Percentiles rank a stretch among this genome's conserved stretches.
Evolutionary conservation across 768 basidiomycete species (phyloP).

Genomic region (Serendipita indica): DNA sequence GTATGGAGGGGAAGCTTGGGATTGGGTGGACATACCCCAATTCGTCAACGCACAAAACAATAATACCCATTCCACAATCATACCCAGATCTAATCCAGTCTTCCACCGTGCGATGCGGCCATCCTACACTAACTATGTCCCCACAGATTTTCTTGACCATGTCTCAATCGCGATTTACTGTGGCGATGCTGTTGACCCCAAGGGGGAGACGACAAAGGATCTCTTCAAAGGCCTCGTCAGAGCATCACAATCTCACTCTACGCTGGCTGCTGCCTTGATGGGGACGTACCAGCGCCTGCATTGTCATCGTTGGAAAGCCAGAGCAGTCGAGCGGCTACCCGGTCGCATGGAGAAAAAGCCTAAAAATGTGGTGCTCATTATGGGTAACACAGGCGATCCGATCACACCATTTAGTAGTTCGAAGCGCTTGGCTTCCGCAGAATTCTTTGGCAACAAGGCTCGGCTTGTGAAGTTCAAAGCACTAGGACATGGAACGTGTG

Average conservation of each 20-base stretch:
- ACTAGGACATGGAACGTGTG: not conserved
- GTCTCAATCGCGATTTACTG: not conserved
- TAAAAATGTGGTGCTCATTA: not conserved
- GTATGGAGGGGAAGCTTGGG: not conserved
- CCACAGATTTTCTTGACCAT: not conserved
- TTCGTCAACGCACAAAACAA: not conserved
- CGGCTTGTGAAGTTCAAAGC: not conserved
- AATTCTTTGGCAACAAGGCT: not conserved
- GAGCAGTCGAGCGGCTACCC: not conserved
- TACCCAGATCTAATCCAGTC: too few species aligned
- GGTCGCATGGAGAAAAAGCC: not conserved
- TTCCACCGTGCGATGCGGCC: too few species aligned
- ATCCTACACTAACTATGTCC: not conserved
- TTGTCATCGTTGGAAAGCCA: not conserved
- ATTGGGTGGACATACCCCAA: not conserved
- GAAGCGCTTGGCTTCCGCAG: not conserved
- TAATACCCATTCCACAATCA: not conserved
- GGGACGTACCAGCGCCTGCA: not conserved
- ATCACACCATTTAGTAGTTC: not conserved
- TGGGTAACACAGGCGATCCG: not conserved
- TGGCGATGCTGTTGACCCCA: not conserved
- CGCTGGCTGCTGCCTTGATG: not conserved
- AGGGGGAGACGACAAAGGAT: not conserved
- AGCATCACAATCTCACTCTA: not conserved
- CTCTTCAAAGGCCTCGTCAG: not conserved